A percentile compares a stretch with the other conserved stretches of the same genome.
These are phyloP conservation scores for Colletotrichum sansevieriae DNA, from an alignment of 2,329 filamentous ascomycete species.

Conservation along the genomic window DNA sequence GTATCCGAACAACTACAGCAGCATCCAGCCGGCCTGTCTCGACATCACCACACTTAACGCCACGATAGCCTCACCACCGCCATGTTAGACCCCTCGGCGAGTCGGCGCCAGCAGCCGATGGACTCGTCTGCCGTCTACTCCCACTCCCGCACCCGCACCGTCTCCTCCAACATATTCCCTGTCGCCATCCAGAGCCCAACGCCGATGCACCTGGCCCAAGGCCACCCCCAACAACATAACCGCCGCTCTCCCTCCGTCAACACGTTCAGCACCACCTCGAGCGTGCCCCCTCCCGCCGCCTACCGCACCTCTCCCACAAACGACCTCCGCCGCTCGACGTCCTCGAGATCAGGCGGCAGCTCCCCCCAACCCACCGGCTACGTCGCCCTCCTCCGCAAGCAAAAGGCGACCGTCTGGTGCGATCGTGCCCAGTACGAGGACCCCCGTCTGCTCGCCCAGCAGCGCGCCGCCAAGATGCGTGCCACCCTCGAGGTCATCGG, in stretches of 20 bases:
- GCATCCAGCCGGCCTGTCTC: constrained; percentile 15
- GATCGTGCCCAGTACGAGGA: constrained; percentile 95
- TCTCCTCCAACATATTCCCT: constrained; percentile 67
- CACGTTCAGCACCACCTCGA: constrained; percentile 79
- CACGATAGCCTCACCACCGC: neutral
- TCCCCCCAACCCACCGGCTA: constrained; percentile 76
- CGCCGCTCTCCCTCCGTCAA: constrained; percentile 75
- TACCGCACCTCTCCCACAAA: constrained; percentile 67
- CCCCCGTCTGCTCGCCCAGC: constrained; percentile 83
- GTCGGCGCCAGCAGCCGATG: constrained; percentile 45
- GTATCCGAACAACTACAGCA: neutral
- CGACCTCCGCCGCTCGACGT: constrained; percentile 82
- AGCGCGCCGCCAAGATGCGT: constrained; percentile 87
- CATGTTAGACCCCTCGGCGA: constrained; percentile 43
- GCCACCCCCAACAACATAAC: constrained; percentile 54
- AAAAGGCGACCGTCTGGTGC: constrained; percentile 99
- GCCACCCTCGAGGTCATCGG: constrained; percentile 87
- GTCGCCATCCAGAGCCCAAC: constrained; percentile 46
- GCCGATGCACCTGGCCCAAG: constrained; percentile 52
- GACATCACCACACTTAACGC: neutral
- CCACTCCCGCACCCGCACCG: constrained; percentile 69
- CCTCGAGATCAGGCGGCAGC: constrained; percentile 76
- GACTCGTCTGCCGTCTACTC: constrained; percentile 56
- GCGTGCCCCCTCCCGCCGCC: constrained; percentile 70
- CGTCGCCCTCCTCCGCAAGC: constrained; percentile 93